Evolutionary conservation across 345 rosid genomes (phyloP).

Genomic region (Raphanus sativus): DNA sequence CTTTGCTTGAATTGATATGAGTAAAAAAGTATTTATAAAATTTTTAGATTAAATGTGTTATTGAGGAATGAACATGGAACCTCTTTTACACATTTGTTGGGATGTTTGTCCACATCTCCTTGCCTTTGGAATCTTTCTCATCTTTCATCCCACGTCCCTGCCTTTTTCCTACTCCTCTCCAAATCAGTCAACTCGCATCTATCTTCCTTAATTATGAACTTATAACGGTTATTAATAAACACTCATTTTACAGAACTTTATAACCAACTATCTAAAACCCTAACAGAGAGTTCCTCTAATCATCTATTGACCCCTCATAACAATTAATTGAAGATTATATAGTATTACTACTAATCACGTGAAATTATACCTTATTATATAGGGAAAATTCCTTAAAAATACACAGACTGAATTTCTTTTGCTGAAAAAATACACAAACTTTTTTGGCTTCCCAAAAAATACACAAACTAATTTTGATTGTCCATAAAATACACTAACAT

Average conservation of each 20-base stretch:
- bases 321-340: neutral
- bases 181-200: conserved; percentile 18
- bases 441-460: too few species aligned
- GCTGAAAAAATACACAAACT: too few species aligned
- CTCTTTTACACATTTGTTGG: conserved; percentile 37
- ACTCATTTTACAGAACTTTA: neutral
- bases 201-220: neutral
- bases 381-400: too few species aligned
- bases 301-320: neutral
- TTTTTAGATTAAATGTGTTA: conserved; percentile 5
- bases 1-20: conserved; percentile 1
- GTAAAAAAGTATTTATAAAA: neutral
- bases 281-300: neutral
- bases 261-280: neutral
- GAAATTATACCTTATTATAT: neutral
- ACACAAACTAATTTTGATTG: too few species aligned
- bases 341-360: neutral
- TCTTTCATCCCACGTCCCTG: neutral
- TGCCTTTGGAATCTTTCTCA: conserved; percentile 11
- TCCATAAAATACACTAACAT: too few species aligned
- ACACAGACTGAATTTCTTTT: too few species aligned
- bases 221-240: neutral
- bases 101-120: conserved; percentile 46
- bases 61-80: conserved; percentile 30
- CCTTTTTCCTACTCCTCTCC: conserved; percentile 7